phyloP scores from a whole-genome alignment of 23 red algal genomes.

The Chondrus crispus region DNA sequence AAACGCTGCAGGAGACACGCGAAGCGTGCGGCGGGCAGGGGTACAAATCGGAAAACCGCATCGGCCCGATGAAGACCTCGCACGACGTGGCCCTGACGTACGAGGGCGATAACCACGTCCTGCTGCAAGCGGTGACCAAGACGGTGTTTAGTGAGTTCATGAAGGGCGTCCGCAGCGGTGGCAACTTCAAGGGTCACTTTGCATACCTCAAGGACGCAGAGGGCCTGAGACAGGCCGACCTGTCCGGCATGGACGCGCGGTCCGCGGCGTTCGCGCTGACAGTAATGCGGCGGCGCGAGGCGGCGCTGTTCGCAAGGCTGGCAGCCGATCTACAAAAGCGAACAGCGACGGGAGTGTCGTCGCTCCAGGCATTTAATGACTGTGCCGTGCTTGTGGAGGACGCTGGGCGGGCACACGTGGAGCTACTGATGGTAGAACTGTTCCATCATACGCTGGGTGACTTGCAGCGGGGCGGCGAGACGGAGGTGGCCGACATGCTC shows the following conservation, averaged over 20 bases:
- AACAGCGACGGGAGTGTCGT: background rate
- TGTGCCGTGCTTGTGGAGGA: conserved; percentile 24
- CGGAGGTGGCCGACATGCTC: conserved; percentile 13
- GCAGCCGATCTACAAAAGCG: background rate
- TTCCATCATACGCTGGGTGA: conserved; percentile 8
- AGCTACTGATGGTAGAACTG: conserved; percentile 35
- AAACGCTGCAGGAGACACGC: conserved; percentile 81
- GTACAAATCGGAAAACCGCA: conserved; percentile 87
- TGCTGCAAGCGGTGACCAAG: conserved; percentile 86
- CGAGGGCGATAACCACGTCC: conserved; percentile 92
- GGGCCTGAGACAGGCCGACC: background rate
- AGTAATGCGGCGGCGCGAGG: conserved; percentile 37
- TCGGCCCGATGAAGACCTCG: conserved; percentile 66
- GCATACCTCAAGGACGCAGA: conserved; percentile 46
- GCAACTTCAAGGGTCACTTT: conserved; percentile 16
- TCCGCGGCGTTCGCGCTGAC: conserved; percentile 19
- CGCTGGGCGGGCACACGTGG: conserved; percentile 37
- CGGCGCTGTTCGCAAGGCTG: conserved; percentile 16
- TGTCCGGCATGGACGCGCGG: background rate
- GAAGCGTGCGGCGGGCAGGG: conserved; percentile 97
- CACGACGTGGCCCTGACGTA: conserved; percentile 68
- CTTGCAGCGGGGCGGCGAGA: background rate
- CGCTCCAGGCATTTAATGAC: conserved; percentile 45
- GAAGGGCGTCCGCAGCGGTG: background rate
- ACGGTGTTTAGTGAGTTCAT: conserved; percentile 35